Conservation (phyloP, 139 green algal genomes). For the Volvox reticuliferus region DNA sequence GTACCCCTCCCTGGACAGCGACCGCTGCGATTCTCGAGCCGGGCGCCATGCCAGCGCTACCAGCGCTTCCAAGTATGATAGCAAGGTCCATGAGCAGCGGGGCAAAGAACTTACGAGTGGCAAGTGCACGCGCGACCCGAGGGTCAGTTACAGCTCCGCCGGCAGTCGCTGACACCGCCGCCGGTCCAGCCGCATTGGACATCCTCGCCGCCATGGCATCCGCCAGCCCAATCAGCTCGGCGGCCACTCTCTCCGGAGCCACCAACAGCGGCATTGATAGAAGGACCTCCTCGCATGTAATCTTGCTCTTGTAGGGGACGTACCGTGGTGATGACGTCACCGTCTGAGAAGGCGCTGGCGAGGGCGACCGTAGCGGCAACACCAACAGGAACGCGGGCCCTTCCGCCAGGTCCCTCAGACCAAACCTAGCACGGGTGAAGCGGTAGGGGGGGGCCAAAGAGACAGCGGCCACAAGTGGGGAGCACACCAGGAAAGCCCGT, state of each 20-base stretch:
- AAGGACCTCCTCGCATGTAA: background rate
- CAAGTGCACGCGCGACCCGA: background rate
- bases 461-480: too few species aligned
- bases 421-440: background rate
- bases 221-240: background rate
- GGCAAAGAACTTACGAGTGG: background rate
- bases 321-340: background rate
- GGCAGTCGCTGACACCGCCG: background rate
- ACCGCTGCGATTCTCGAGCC: too few species aligned
- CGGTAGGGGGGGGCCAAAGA: too few species aligned
- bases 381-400: background rate
- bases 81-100: slow-evolving; percentile 14
- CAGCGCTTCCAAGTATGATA: background rate
- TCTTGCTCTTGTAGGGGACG: background rate
- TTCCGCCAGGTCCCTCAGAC: background rate
- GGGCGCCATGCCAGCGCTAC: background rate
- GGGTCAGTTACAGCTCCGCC: background rate
- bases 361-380: background rate
- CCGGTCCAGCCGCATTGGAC: background rate
- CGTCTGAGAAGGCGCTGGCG: background rate
- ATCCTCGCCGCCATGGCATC: slow-evolving; percentile 13
- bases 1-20: background rate
- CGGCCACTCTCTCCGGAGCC: slow-evolving; percentile 18
- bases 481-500: too few species aligned
- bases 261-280: background rate